Percentiles rank a stretch among this genome's conserved stretches.
phyloP scores from a whole-genome alignment of 345 rosid species.

The Diplotaxis tenuifolia region DNA sequence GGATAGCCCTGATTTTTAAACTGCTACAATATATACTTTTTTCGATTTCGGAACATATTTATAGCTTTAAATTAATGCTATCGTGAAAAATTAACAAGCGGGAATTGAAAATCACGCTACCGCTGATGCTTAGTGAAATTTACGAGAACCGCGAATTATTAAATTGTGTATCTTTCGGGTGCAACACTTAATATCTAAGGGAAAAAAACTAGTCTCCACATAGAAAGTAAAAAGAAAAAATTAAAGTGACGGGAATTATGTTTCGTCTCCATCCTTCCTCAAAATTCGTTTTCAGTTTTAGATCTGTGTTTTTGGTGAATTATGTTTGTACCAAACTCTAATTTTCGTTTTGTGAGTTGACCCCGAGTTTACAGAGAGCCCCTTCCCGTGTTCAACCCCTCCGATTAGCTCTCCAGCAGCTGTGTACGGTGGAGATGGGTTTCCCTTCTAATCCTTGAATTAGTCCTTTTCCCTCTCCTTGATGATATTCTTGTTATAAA shows the following conservation, averaged over 20 bases:
- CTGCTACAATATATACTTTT: too few relatives aligned
- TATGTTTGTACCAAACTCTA: neutral
- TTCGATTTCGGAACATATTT: too few relatives aligned
- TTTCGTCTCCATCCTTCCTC: neutral
- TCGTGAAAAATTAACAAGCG: too few relatives aligned
- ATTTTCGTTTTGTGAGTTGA: neutral
- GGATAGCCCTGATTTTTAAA: too few relatives aligned
- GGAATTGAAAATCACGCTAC: too few relatives aligned
- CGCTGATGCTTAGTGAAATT: too few relatives aligned
- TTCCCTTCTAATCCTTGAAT: neutral
- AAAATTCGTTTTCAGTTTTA: neutral
- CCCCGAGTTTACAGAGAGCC: neutral
- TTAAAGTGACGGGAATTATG: neutral
- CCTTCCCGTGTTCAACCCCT: neutral
- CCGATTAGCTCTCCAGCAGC: neutral
- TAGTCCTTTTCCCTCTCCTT: neutral
- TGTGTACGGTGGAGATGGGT: neutral
- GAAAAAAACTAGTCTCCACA: too few relatives aligned
- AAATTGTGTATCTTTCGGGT: too few relatives aligned
- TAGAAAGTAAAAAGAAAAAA: too few relatives aligned
- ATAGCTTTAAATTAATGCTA: too few relatives aligned
- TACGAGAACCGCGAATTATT: too few relatives aligned
- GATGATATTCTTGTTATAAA: neutral
- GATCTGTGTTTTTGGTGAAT: neutral
- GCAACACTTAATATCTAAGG: too few relatives aligned